These are phyloP conservation scores for Stephania cephalantha DNA, from an alignment of 164 flowering plant genomes.

Conservation along the genomic window DNA sequence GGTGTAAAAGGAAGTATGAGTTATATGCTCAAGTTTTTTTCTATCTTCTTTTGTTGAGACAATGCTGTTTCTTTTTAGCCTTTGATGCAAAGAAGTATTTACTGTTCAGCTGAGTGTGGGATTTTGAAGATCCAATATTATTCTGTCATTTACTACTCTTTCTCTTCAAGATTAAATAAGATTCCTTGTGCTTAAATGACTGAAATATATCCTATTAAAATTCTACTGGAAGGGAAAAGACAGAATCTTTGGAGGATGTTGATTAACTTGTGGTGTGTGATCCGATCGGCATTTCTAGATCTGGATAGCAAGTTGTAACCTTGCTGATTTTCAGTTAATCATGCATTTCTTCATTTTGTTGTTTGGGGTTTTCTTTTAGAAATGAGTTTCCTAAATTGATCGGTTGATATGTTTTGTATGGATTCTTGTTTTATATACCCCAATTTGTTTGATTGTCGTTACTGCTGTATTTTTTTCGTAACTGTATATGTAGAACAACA, in stretches of 20 bases:
- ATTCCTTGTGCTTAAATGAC: background rate
- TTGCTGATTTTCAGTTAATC: background rate
- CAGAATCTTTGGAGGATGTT: no score
- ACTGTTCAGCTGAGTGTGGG: background rate
- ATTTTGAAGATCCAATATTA: background rate
- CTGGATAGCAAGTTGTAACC: background rate
- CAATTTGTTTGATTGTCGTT: no score
- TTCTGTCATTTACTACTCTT: background rate
- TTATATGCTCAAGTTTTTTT: slow-evolving; percentile 5
- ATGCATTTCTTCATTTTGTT: background rate
- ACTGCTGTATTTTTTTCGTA: no score
- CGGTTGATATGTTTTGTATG: no score
- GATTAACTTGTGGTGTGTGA: no score
- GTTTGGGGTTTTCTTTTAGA: background rate
- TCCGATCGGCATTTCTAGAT: no score
- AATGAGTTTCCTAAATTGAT: background rate
- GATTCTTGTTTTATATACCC: no score
- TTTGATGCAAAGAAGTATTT: background rate
- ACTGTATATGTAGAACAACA: no score
- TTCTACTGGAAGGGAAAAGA: background rate
- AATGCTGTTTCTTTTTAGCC: background rate
- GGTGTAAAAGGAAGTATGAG: slow-evolving; percentile 96
- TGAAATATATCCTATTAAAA: background rate
- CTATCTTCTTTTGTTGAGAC: background rate
- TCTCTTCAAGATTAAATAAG: background rate